These are phyloP conservation scores for Lasiodiplodia sp. DNA, from an alignment of 2,329 filamentous ascomycete species.

Conservation along the genomic window DNA sequence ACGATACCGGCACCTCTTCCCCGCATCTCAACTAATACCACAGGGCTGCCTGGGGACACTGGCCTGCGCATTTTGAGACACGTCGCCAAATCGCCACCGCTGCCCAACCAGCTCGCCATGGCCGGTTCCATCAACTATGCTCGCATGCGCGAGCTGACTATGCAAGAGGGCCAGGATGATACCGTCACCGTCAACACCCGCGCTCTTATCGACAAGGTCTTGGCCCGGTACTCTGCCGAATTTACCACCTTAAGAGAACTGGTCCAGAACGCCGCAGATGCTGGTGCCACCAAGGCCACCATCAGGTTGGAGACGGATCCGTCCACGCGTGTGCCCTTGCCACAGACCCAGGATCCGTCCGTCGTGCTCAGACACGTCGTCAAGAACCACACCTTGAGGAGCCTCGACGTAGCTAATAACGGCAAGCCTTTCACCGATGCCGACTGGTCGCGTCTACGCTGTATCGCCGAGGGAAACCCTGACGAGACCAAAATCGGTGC, in stretches of 20 bases:
- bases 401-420: slow-evolving; percentile 92
- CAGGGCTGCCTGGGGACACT: neutral
- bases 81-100: slow-evolving; percentile 17
- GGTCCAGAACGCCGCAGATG: slow-evolving; percentile 98
- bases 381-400: slow-evolving; percentile 82
- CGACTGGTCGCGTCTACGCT: slow-evolving; percentile 92
- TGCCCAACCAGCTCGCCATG: slow-evolving; percentile 36
- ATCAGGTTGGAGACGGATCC: slow-evolving; percentile 93
- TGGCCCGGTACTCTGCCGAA: slow-evolving; percentile 95
- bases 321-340: slow-evolving; percentile 76
- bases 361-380: slow-evolving; percentile 82
- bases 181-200: slow-evolving; percentile 97
- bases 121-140: slow-evolving; percentile 59
- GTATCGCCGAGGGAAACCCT: slow-evolving; percentile 98
- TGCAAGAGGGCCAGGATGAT: slow-evolving; percentile 91
- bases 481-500: slow-evolving; percentile 99
- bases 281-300: slow-evolving; percentile 85
- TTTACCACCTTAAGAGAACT: slow-evolving; percentile 89
- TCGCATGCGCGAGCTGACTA: slow-evolving; percentile 82
- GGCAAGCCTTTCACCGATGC: slow-evolving; percentile 86
- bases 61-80: neutral
- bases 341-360: slow-evolving; percentile 70
- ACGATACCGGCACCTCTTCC: neutral
- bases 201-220: slow-evolving; percentile 95
- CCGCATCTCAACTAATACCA: neutral